Evolutionary conservation across 208 protist species (phyloP).

Genomic region (Entamoeba dispar): DNA sequence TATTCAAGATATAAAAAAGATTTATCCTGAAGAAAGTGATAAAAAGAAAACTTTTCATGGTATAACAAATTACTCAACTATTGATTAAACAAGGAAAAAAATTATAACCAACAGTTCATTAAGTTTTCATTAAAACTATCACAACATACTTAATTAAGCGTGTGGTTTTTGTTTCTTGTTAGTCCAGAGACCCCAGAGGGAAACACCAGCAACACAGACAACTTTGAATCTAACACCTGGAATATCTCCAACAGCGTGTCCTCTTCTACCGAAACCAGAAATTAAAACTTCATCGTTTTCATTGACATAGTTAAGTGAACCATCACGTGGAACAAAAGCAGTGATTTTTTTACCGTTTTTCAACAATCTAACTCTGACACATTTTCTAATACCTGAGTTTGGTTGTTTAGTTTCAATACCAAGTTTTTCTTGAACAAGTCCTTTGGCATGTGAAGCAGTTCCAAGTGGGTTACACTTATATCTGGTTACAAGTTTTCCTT

Average conservation of each 20-base stretch:
- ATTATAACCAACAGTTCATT: too few relatives aligned
- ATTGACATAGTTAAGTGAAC: slow-evolving; percentile 92
- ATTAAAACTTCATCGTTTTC: slow-evolving; percentile 96
- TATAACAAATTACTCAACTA: too few relatives aligned
- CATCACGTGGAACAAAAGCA: slow-evolving; percentile 95
- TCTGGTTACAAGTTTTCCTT: slow-evolving; percentile 67
- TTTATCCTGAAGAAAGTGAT: too few relatives aligned
- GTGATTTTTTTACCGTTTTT: slow-evolving; percentile 99
- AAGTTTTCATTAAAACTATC: too few relatives aligned
- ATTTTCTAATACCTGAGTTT: slow-evolving; percentile 99
- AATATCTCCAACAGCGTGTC: slow-evolving; percentile 97
- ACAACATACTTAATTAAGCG: too few relatives aligned
- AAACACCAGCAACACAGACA: slow-evolving; percentile 88
- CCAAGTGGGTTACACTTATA: slow-evolving; percentile 86
- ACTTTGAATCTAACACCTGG: slow-evolving; percentile 92
- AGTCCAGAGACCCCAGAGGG: slow-evolving; percentile 48
- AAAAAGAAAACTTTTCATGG: too few relatives aligned
- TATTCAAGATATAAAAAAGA: too few relatives aligned
- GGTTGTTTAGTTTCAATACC: slow-evolving; percentile 98
- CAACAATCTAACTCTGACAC: slow-evolving; percentile 96
- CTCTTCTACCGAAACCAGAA: slow-evolving; percentile 87
- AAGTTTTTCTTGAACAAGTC: slow-evolving; percentile 58
- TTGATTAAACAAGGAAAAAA: too few relatives aligned
- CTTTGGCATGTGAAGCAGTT: slow-evolving; percentile 88
- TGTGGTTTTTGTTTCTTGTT: too few relatives aligned